Percentiles rank a stretch among this genome's conserved stretches.
phyloP scores from a whole-genome alignment of 2,329 filamentous ascomycete species.

The Simplicillium aogashimaense region DNA sequence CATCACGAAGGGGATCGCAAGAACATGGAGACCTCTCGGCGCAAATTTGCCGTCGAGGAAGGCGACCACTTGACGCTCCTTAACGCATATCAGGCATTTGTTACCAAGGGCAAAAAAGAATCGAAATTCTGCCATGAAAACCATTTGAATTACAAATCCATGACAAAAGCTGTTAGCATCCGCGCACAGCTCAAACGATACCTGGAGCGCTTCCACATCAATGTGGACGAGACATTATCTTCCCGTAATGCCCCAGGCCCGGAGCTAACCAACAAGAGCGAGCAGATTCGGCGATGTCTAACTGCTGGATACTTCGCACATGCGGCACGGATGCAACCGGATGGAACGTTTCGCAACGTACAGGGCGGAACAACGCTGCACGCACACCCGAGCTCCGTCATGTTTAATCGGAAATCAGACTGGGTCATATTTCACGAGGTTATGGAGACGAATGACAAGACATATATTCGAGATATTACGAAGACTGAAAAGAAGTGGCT shows the following conservation, averaged over 20 bases:
- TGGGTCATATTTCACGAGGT: constrained; percentile 96
- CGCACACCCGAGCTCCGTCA: constrained; percentile 83
- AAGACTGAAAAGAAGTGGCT: constrained; percentile 93
- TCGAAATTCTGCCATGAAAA: constrained; percentile 81
- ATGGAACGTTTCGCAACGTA: constrained; percentile 84
- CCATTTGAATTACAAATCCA: constrained; percentile 74
- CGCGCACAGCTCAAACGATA: constrained; percentile 79
- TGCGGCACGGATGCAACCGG: constrained; percentile 85
- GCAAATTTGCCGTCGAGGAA: constrained; percentile 84
- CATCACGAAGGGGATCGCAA: constrained; percentile 70
- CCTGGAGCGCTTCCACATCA: constrained; percentile 74
- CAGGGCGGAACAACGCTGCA: constrained; percentile 68
- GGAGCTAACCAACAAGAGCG: constrained; percentile 35
- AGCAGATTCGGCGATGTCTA: constrained; percentile 75
- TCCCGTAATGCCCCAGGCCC: constrained; percentile 17
- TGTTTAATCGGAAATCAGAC: constrained; percentile 94
- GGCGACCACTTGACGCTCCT: constrained; percentile 88
- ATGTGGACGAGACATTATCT: constrained; percentile 53
- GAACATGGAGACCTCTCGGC: constrained; percentile 59
- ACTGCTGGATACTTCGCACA: constrained; percentile 89
- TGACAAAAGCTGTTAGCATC: constrained; percentile 76
- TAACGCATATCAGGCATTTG: constrained; percentile 87
- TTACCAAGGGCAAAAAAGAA: constrained; percentile 74
- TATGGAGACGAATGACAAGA: constrained; percentile 80
- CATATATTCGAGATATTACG: constrained; percentile 83